Evolutionary conservation across 345 rosid genomes (phyloP).

Genomic region (Boechera divaricarpa): DNA sequence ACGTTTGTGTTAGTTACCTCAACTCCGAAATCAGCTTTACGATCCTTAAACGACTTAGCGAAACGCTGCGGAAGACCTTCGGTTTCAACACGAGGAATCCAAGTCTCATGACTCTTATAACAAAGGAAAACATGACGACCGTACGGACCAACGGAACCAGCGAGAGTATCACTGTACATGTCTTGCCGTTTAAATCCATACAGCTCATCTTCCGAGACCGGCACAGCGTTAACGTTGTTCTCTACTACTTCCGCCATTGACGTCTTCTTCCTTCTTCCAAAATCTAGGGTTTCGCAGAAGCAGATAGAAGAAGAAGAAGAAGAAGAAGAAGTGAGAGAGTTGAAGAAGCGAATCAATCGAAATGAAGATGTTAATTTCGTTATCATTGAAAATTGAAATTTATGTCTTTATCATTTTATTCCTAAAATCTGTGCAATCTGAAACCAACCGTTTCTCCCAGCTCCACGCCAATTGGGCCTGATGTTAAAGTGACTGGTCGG

Average conservation of each 20-base stretch:
- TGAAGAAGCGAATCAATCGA: conserved; percentile 36
- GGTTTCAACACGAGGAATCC: conserved; percentile 77
- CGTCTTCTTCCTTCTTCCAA: background rate
- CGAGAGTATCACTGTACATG: conserved; percentile 68
- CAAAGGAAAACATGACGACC: conserved; percentile 88
- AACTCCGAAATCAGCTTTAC: conserved; percentile 60
- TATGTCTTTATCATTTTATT: background rate
- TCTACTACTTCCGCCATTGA: conserved; percentile 58
- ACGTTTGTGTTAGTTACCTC: conserved; percentile 50
- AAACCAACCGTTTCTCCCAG: conserved; percentile 39
- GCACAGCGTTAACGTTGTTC: conserved; percentile 37
- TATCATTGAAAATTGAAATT: conserved; percentile 38
- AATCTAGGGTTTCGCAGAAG: conserved; percentile 33
- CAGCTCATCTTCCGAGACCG: conserved; percentile 57
- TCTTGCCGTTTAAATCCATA: conserved; percentile 80
- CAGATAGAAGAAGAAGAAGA: conserved; percentile 8
- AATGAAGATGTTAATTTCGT: conserved; percentile 31
- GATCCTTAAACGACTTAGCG: conserved; percentile 65
- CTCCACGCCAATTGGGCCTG: conserved; percentile 40
- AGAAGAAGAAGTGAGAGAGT: conserved; percentile 7
- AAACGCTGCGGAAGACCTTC: conserved; percentile 74
- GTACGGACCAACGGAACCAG: conserved; percentile 70
- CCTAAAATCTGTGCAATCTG: background rate
- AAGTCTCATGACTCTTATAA: conserved; percentile 63
- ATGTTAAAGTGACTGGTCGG: conserved; percentile 37